Base-by-base conservation (phyloP, 495 filamentous ascomycete genomes). In the Talaromyces adpressus region DNA sequence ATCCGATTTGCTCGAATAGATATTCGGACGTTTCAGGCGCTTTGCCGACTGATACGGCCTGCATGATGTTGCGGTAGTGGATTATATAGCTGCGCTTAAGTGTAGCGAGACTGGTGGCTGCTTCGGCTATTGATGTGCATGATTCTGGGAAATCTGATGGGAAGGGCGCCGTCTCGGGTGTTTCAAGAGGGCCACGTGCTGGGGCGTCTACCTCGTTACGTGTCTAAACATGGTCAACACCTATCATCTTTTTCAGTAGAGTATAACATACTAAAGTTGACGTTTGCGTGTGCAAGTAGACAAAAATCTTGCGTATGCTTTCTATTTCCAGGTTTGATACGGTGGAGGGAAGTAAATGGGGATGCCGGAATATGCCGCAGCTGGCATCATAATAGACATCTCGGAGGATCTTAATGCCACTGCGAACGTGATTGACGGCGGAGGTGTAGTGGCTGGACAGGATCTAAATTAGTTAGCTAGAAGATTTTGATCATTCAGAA, bases 371-470 rank as follows among this genome's bases (percentile, higher is more conserved):
- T 18, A 32, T 45, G 36, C 64, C 56, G 23, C 64, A 52, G 36
- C 59, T 7, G 14, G 54, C 36, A 30, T 66, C 47, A 30, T 64
- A 63, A 49, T 53, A 20, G 16, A 70, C 62, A 45, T 74, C 70
- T 4, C 59, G 57, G 2, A 75, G 63, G n/a, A 75, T 71, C 30
- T 68, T 69, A 6, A 74, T 67, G 4, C 74, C 74, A 57, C 65
- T 73, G 4, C 52, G 64, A n/a, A 77, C 66, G 63, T 75, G 74
- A 34, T 62, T 70, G 25, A 75, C 59, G 27, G 74, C 70, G 14
- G 73, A 70, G 6, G 64, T 67, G 59, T 73, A 71, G 41, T 75
- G 68, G 14, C 70, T 70, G 32, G 70, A 70, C 27, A 77, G 52
- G 18, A 69, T 66, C 74, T 76, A 53, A 6, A n/a, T 36, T 16